Evolutionary conservation across 2,329 filamentous ascomycete species (phyloP).

Genomic region (Stemphylium lycopersici): DNA sequence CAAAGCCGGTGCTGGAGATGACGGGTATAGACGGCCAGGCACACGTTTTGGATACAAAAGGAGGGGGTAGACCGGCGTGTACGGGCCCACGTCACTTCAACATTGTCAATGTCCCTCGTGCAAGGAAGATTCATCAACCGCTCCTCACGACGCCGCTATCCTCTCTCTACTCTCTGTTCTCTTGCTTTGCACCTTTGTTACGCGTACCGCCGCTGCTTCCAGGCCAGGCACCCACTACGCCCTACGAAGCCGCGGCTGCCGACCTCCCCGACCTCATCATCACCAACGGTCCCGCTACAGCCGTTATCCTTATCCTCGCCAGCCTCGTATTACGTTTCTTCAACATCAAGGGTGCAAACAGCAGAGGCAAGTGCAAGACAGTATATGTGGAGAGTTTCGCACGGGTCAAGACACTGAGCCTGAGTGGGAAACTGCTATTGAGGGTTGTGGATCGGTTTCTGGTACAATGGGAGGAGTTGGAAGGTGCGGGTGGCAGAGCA

Average conservation of each 20-base stretch:
- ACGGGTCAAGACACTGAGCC: constrained; percentile 77
- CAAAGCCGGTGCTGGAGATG: constrained; percentile 1
- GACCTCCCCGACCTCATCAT: constrained; percentile 76
- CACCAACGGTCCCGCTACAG: constrained; percentile 88
- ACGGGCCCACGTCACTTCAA: constrained; percentile 59
- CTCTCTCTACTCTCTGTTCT: constrained; percentile 67
- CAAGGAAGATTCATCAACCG: constrained; percentile 81
- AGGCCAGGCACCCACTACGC: constrained; percentile 10
- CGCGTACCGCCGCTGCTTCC: constrained; percentile 32
- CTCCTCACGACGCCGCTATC: constrained; percentile 75
- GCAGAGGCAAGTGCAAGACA: constrained; percentile 66
- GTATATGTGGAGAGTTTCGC: constrained; percentile 95
- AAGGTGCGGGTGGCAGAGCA: constrained; percentile 47
- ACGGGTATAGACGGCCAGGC: constrained; percentile 6
- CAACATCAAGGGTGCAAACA: constrained; percentile 45
- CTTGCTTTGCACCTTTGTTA: constrained; percentile 64
- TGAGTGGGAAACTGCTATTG: constrained; percentile 80
- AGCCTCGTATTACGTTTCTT: constrained; percentile 63
- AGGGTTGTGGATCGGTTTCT: constrained; percentile 76
- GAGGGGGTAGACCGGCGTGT: constrained; percentile 9
- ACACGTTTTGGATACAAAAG: background rate
- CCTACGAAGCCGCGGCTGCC: constrained; percentile 21
- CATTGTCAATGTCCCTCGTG: constrained; percentile 73
- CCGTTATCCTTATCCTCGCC: constrained; percentile 73
- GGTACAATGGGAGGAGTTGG: constrained; percentile 78